Evolutionary conservation across 805 yeast species (phyloP).

Genomic region (Scheffersomyces lignosus): DNA sequence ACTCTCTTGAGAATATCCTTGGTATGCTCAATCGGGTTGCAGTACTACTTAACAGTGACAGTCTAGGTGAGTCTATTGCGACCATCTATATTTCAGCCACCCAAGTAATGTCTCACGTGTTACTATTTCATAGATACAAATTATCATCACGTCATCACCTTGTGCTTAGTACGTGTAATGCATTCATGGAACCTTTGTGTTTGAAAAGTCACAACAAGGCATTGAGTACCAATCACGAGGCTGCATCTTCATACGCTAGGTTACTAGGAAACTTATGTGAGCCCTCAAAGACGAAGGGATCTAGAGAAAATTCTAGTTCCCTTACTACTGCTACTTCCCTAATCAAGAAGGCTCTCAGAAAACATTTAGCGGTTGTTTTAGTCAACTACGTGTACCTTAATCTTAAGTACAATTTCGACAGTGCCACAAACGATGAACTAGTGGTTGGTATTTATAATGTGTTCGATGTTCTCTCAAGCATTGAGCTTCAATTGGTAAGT

Average conservation of each 20-base stretch:
- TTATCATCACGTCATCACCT: slow-evolving; percentile 74
- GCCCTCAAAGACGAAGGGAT: slow-evolving; percentile 47
- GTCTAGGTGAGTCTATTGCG: slow-evolving; percentile 15
- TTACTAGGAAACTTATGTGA: slow-evolving; percentile 71
- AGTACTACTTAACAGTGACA: slow-evolving; percentile 4
- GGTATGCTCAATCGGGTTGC: slow-evolving; percentile 33
- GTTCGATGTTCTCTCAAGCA: slow-evolving; percentile 66
- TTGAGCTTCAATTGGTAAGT: slow-evolving; percentile 63
- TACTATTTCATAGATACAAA: slow-evolving; percentile 69
- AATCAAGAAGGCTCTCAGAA: slow-evolving; percentile 62
- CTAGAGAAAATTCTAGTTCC: slow-evolving; percentile 26
- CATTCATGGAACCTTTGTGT: slow-evolving; percentile 50
- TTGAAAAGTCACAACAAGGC: slow-evolving; percentile 18
- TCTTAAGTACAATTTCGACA: slow-evolving; percentile 48
- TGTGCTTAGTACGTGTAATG: slow-evolving; percentile 47
- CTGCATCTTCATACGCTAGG: slow-evolving; percentile 56
- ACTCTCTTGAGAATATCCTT: slow-evolving; percentile 57
- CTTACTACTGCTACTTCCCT: slow-evolving; percentile 56
- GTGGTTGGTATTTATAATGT: slow-evolving; percentile 58
- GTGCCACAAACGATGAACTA: slow-evolving; percentile 48
- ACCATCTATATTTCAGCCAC: slow-evolving; percentile 39
- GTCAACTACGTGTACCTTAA: slow-evolving; percentile 57
- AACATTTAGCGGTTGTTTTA: slow-evolving; percentile 58
- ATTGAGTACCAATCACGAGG: slow-evolving; percentile 21
- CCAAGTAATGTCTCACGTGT: slow-evolving; percentile 55